Base-by-base conservation (phyloP, 192 early-diverging fungal species). In the Umbelopsis sp. region DNA sequence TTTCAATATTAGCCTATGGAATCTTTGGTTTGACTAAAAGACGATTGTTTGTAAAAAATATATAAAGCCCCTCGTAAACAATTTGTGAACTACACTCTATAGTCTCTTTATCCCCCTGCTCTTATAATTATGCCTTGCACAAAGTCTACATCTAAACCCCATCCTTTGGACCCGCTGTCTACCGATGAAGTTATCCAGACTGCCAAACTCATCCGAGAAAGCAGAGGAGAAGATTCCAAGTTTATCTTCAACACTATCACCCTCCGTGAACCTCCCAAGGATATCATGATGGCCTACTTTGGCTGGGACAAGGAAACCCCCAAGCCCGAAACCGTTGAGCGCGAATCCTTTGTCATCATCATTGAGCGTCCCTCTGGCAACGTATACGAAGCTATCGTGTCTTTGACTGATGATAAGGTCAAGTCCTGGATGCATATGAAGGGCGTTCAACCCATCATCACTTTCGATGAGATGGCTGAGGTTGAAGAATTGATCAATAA, bases 171-270 rank as follows among this genome's bases (percentile, higher is more conserved):
- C 55, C 74, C 74, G 45, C 52, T 80, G 30, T 47, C 78, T 9
- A 41, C 69, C 44, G 71, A 74, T 30, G 78, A 80, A 75, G 72
- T 80, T 30, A 70, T 70, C 8, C 49, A 46, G n/a, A 73, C 74
- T 45, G 49, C 74, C 41, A 2, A 67, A 16, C 64, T 80, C 15
- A 45, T 65, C 44, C 74, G 71, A 18, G 21, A 75, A 41, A 67
- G 33, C 16, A 72, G 70, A 41, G 53, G 27, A 15, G 50, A 71
- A 22, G 22, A 49, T 1, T 49, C 68, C 7, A 49, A 73, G 21
- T 65, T 75, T 46, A 47, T 80, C 46, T 80, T 80, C 67, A 80
- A 80, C 27, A 80, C 78, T 49, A 80, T 80, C 45, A 80, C 74
- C 61, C 78, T 80, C 27, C 66, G 72, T 49, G 78, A 80, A 50